Base-by-base conservation (phyloP, 192 early-diverging fungal genomes). In the Spinellus fusiger region DNA sequence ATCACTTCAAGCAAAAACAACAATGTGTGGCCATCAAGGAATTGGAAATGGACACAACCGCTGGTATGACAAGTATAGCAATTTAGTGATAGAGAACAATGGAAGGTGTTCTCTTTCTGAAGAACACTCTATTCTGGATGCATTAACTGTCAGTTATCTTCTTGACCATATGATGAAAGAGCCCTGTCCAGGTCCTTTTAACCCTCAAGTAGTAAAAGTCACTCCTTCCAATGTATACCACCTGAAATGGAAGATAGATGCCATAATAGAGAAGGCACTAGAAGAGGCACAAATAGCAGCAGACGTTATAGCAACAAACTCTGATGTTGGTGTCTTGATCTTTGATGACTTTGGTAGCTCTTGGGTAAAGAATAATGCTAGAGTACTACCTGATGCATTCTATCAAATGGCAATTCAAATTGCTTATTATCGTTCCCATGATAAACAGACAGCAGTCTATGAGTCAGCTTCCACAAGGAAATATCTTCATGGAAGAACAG, bases 61-160 rank as follows among this genome's bases (percentile, higher is more conserved):
- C 3, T 95, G 93, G 93, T 92, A 87, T 62, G 93, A 95, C 72
- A 95, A 93, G 70, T 77, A 77, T 6, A 52, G 89, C n/a, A 84
- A 74, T 15, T 56, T 91, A 28, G 68, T 81, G 27, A 73, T 93
- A 49, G 86, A 88, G 50, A 82, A 84, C 58, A 90, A 90, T 68
- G 94, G 91, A 47, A 69, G 80, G 12, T 79, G 76, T 16, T 76
- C 73, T 4, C 73, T 84, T 28, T 54, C 81, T 46, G 88, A 86
- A 23, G 88, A 89, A 34, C 68, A 70, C n/a, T 70, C 68, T 15
- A 61, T 62, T 52, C 20, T 33, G 0, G 65, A 58, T 56, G 57
- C 62, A 22, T 51, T 66, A 15, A 64, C 56, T 8, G 61, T 64
- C 22, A 70, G 68, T 49, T 62, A 52, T 40, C 18, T 74, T 0